Evolutionary conservation across 1,284 basidiomycete species (phyloP), one percentile per base, ranked within the genome.

Genomic region (Agroathelia rolfsii): DNA sequence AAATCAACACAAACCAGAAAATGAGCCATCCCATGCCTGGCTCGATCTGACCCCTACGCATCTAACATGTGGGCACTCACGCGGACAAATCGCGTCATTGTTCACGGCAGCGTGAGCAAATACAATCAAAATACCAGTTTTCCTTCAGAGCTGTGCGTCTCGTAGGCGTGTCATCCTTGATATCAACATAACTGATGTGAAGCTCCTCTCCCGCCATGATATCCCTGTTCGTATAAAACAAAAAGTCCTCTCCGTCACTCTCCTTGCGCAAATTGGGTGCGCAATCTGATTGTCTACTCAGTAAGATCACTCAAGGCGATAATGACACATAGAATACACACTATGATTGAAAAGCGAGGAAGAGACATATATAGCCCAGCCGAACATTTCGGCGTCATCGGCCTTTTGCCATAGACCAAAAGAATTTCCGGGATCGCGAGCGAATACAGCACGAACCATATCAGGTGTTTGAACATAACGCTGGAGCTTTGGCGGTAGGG

Each of bases 261-360:
- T 50, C 52, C 49, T 76, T 78, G n/a, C 56, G 57, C 8, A 78
- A 46, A 35, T 76, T 78, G 3, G 76, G 74, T 3, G 53, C 48
- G 44, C 76, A 79, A 46, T 69, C 76, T 79, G 34, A 15, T 21
- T 18, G 20, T 19, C 17, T 12, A 10, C 24, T 13, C 14, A 20
- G 25, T 30, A 13, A 24, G 39, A 22, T 20, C 12, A 40, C 18
- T 28, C 22, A 16, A 32, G 30, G 15, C 17, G 24, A 25, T 28
- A n/a, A n/a, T n/a, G n/a, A n/a, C 19, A 22, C 11, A 32, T 24
- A 23, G 24, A 17, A 9, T n/a, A 55, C 58, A 32, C 23, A 76
- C 76, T 62, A 45, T 80, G 76, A 44, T 80, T 80, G 47, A 79
- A 79, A 50, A 70, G 76, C 8, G 74, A 75, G 1, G 64, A 72